Evolutionary conservation across 306 rosid genomes (phyloP), one percentile per base, ranked within the genome.

Genomic region (Leucaena leucocephala): DNA sequence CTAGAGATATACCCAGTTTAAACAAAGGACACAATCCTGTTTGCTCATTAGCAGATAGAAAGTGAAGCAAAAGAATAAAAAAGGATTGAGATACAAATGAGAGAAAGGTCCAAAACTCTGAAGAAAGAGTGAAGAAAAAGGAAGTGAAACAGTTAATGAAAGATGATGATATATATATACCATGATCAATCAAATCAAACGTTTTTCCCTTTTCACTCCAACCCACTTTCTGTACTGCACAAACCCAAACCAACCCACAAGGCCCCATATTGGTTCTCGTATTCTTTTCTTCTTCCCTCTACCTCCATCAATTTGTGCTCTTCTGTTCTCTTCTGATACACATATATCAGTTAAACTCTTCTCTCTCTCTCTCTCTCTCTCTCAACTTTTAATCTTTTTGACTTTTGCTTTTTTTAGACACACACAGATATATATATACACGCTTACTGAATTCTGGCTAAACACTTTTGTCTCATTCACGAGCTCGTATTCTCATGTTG

Each of bases 131-230:
- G 75, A 85, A 38, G 54, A 21, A 27, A 27, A 27, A 27, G 27
- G 27, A 27, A 27, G 27, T 27, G 27, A 27, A 27, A 27, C 27
- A 27, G 27, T 27, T 27, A 27, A 27, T 27, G 27, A 27, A 27
- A 27, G 27, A 27, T 27, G 27, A 27, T 27, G 27, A 27, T 27
- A 27, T 27, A 27, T 27, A 27, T 61, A 27, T 52, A 7, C 67
- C 17, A 61, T 61, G 92, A 87, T 78, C 75, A 80, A 82, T 91
- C 93, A 89, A 86, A 85, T 91, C 92, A 83, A 58, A 67, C 4
- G 59, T 3, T 22, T 9, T 22, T n/a, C 15, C 80, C 82, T 72
- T 83, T 74, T 65, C 77, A 38, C 75, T 83, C 82, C 64, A 14
- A 80, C 74, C 84, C 78, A 68, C 88, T 85, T 1, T 27, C 27